Base-by-base conservation (phyloP, 352 stramenopile genomes). In the Phytophthora constricta region DNA sequence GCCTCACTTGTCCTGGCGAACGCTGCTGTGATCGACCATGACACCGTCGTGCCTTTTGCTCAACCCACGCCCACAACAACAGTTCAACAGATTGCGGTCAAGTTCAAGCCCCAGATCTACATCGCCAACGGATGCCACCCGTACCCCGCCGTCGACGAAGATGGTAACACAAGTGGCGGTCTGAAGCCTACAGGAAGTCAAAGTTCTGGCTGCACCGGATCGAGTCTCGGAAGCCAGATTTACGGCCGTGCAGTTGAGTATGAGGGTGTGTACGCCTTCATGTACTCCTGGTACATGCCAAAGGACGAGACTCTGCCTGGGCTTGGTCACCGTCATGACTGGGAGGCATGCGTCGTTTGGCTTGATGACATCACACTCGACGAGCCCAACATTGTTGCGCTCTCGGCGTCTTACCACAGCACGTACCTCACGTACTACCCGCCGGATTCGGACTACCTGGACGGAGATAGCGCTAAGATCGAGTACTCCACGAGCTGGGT, bases 211-310 rank as follows among this genome's bases (percentile, higher is more conserved):
- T 70, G 62, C 62, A 70, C 57, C 27, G 62, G 62, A 4, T 65
- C 54, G 13, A 48, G 54, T 23, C 57, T 39, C 46, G 54, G 62
- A 2, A 51, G 47, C n/a, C 62, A 70, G n/a, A 42, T 70, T 13
- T 70, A 70, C 54, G 62, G 62, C 10, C 62, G 62, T 27, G 50
- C 25, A 42, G 51, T 34, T 28, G 39, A 16, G 43, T 68, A 72
- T 58, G 47, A 68, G 3, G 65, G 45, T 13, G 28, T 46, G 7
- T 64, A 39, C 17, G 65, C 56, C 19, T 48, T 72, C 67, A 72
- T 72, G 65, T 72, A 72, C 72, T 67, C 62, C 23, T 79, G 72
- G 72, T 79, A 79, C 62, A 67, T 79, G 41, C 62, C 72, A 27
- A 79, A 79, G 60, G 72, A 79, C 58, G 62, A 53, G 28, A 62